Base-by-base conservation (phyloP, 2,329 filamentous ascomycete species). In the Lasiodiplodia sp. region DNA sequence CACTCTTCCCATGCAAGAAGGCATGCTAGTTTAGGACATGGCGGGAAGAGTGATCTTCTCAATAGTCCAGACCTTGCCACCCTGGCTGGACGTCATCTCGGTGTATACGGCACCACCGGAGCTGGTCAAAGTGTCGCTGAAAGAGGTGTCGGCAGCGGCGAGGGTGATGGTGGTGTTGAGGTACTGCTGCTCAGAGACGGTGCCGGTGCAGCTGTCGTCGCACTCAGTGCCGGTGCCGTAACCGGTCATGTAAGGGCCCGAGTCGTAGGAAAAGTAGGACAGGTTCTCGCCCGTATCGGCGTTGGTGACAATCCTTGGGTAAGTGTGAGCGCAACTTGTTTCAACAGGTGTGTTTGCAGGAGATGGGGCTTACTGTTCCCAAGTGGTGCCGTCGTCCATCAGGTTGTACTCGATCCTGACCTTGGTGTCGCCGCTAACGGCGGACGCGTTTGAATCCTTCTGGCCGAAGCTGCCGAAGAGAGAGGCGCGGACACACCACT, bases 401-500 rank as follows among this genome's bases (percentile, higher is more conserved):
- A 76, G 73, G 56, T 68, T 68, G 71, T 77, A 77, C 57, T 75
- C 71, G 60, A 78, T 78, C 56, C 70, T 69, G 28, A 78, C 70
- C 77, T 83, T 79, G 69, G 79, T 71, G 67, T 71, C 70, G 3
- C 71, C 73, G 28, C 70, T 72, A 25, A 77, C 77, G 68, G 66
- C 34, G 4, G 53, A 65, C 16, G 68, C 31, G 10, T 52, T 60
- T 66, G 73, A 74, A 28, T 81, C 78, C 2, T 80, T 69, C 74
- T 83, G 82, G 3, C 80, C 81, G 58, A 82, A 83, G 23, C 71
- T 75, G 16, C 80, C 81, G 68, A 83, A 83, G 6, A 82, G 68
- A 47, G 75, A 77, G n/a, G 79, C 79, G 3, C 81, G 77, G 7
- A 83, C 77, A 71, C 79, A 83, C 79, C 79, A 83, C 72, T 83